Evolutionary conservation across 345 rosid genomes (phyloP).

Genomic region (Brassica rapa): DNA sequence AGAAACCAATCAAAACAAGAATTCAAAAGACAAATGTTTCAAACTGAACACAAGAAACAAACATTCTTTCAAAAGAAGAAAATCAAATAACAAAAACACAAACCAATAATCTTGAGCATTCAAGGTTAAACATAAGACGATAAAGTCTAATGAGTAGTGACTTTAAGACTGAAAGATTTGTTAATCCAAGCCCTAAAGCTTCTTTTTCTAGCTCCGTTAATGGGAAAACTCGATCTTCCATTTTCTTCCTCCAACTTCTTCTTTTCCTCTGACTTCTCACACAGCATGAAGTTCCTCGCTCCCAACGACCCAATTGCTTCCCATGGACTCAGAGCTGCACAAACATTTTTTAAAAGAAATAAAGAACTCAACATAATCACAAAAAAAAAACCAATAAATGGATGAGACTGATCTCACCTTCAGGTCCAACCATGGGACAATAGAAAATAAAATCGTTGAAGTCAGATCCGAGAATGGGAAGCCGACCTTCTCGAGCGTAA

Average conservation of each 20-base stretch:
- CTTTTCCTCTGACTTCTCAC: constrained; percentile 62
- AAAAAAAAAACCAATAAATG: not conserved
- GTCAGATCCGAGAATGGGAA: constrained; percentile 79
- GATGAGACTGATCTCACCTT: constrained; percentile 40
- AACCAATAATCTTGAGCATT: not conserved
- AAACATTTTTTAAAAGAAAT: not conserved
- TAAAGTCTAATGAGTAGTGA: constrained; percentile 43
- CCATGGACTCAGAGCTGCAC: constrained; percentile 59
- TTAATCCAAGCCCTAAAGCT: constrained; percentile 79
- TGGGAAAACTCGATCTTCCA: constrained; percentile 39
- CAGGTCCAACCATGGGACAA: constrained; percentile 61
- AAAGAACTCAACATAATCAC: not conserved
- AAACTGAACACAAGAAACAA: constrained; percentile 4
- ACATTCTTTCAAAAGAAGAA: constrained; percentile 18
- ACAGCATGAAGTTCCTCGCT: constrained; percentile 71
- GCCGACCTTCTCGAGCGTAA: constrained; percentile 91
- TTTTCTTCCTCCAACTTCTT: constrained; percentile 41
- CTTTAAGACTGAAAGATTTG: constrained; percentile 59
- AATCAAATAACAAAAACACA: not conserved
- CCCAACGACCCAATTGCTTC: constrained; percentile 63
- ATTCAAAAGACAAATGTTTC: not conserved
- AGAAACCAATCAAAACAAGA: not conserved
- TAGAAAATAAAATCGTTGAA: constrained; percentile 73
- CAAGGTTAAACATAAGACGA: not conserved
- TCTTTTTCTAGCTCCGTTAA: constrained; percentile 43